A percentile compares a stretch with the other conserved stretches of the same genome.
Evolutionary conservation across 2,329 filamentous ascomycete genomes (phyloP).

Genomic region (Coccinonectria pachysandricola): DNA sequence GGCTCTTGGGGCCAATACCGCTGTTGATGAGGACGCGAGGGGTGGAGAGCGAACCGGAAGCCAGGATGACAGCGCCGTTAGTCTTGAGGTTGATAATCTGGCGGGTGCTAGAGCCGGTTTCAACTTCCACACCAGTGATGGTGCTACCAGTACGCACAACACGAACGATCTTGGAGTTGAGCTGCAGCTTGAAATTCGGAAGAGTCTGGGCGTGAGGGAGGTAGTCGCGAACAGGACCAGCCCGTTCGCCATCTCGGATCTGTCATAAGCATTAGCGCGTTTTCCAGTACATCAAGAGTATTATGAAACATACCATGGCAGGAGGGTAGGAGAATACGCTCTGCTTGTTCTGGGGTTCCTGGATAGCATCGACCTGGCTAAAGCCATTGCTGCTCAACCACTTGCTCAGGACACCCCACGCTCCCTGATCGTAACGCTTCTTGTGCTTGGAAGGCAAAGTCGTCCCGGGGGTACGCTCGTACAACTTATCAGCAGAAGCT

Average conservation of each 20-base stretch:
- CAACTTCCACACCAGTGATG: constrained; percentile 59
- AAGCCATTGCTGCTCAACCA: constrained; percentile 53
- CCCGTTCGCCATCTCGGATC: constrained; percentile 55
- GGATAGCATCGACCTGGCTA: constrained; percentile 50
- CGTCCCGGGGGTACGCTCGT: constrained; percentile 61
- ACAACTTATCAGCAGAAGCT: constrained; percentile 49
- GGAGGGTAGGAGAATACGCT: constrained; percentile 53
- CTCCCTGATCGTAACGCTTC: constrained; percentile 55
- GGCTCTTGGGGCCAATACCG: constrained; percentile 53
- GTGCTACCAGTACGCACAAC: constrained; percentile 53
- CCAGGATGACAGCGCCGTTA: constrained; percentile 45
- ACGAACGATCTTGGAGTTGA: constrained; percentile 55
- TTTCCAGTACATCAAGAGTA: no score
- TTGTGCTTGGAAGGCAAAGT: constrained; percentile 56
- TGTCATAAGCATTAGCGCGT: no score
- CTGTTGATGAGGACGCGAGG: constrained; percentile 52
- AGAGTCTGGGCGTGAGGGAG: constrained; percentile 49
- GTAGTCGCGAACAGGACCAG: constrained; percentile 62
- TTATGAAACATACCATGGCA: constrained; percentile 13
- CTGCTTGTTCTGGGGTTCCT: constrained; percentile 53
- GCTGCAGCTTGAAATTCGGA: constrained; percentile 57
- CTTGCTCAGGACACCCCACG: constrained; percentile 50
- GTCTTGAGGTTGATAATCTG: constrained; percentile 17
- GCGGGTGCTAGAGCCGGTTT: constrained; percentile 41
- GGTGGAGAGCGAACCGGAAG: constrained; percentile 60